A percentile compares a stretch with the other conserved stretches of the same genome.
Conservation (phyloP, 345 rosid genomes). For the Trapa incisa region DNA sequence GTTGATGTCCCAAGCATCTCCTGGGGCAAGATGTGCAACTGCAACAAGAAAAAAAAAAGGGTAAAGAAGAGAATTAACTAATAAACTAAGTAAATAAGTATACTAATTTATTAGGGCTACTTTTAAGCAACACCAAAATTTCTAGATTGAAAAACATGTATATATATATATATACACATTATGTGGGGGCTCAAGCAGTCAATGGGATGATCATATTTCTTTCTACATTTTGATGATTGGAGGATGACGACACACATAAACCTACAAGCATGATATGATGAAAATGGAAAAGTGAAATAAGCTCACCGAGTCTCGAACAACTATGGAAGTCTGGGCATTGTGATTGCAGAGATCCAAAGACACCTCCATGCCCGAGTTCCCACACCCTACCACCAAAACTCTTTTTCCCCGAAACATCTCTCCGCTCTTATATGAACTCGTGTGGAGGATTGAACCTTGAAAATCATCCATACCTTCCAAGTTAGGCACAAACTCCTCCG, state of each 20-base stretch:
- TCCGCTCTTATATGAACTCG: constrained; percentile 48
- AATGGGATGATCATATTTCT: background rate
- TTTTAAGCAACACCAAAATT: too few relatives aligned
- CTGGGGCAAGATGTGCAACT: constrained; percentile 89
- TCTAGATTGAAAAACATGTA: too few relatives aligned
- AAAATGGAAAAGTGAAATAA: constrained; percentile 13
- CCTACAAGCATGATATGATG: background rate
- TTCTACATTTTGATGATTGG: background rate
- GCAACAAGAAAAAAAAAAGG: constrained; percentile 7
- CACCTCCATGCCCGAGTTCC: constrained; percentile 93
- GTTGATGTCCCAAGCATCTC: constrained; percentile 75
- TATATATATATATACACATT: too few relatives aligned
- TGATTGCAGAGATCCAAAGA: constrained; percentile 74
- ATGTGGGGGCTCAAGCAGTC: too few relatives aligned
- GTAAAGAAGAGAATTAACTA: constrained; percentile 3
- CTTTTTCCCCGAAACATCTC: constrained; percentile 32
- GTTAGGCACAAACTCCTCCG: constrained; percentile 45
- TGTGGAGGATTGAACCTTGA: constrained; percentile 42
- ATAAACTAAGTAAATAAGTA: background rate
- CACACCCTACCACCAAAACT: constrained; percentile 85
- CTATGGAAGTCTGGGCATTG: constrained; percentile 50
- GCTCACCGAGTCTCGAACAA: constrained; percentile 76
- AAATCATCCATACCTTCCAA: constrained; percentile 51
- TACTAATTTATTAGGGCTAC: too few relatives aligned
- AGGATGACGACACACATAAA: background rate